These are phyloP conservation scores for Corrigiola litoralis DNA, from an alignment of 179 eudicot species.

Conservation along the genomic window DNA sequence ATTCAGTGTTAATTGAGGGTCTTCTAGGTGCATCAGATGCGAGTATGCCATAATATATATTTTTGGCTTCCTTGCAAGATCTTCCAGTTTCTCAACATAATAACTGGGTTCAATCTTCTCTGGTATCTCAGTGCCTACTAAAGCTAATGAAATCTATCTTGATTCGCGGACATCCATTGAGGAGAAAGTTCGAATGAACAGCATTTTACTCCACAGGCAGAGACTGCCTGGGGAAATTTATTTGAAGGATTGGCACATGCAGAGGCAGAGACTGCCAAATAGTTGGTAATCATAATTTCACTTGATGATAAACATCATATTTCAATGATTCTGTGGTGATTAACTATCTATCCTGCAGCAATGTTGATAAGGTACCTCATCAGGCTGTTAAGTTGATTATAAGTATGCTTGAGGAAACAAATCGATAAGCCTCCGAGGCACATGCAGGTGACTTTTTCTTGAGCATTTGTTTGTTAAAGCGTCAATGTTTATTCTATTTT, in stretches of 20 bases:
- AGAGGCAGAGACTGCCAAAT: slow-evolving; percentile 66
- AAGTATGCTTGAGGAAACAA: slow-evolving; percentile 55
- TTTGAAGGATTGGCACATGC: slow-evolving; percentile 72
- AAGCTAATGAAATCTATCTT: too few relatives aligned
- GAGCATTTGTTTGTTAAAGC: neutral
- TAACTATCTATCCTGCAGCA: slow-evolving; percentile 38
- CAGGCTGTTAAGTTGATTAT: slow-evolving; percentile 68
- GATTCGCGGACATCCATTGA: too few relatives aligned
- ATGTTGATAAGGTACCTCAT: slow-evolving; percentile 80
- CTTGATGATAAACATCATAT: slow-evolving; percentile 5
- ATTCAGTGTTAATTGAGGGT: slow-evolving; percentile 48
- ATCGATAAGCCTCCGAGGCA: slow-evolving; percentile 74
- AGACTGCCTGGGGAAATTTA: slow-evolving; percentile 78
- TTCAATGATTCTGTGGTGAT: neutral
- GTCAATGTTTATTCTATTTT: neutral
- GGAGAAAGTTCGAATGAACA: too few relatives aligned
- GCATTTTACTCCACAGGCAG: too few relatives aligned
- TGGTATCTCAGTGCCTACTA: too few relatives aligned
- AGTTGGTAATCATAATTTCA: slow-evolving; percentile 47
- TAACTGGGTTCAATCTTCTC: too few relatives aligned
- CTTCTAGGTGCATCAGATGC: slow-evolving; percentile 31
- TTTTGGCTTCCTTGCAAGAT: neutral
- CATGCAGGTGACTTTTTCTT: slow-evolving; percentile 41
- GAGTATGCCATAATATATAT: slow-evolving; percentile 3
- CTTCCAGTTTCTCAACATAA: too few relatives aligned